Base-by-base conservation (phyloP, 768 basidiomycete genomes). In the Amanita brunnescens region DNA sequence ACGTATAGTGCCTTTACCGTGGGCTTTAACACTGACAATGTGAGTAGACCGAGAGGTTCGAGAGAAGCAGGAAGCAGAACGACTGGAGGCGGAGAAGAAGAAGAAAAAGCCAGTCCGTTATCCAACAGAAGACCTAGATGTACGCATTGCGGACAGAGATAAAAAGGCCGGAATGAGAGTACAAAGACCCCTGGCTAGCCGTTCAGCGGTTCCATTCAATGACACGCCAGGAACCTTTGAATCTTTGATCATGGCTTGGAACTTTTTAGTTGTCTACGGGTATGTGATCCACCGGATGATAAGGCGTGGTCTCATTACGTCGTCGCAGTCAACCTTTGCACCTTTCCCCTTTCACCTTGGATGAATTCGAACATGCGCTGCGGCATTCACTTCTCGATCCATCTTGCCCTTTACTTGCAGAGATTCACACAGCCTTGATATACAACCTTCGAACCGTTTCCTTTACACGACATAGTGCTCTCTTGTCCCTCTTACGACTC, bases 231-330 rank as follows among this genome's bases (percentile, higher is more conserved):
- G 72, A 9, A 69, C 76, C 10, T 95, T 96, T 55, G 94, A 97
- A 63, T 70, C 76, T 7, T 91, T 97, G 65, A 67, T 98, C 26
- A 85, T 90, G 85, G 72, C 81, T 7, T 99, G 94, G 94, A 93
- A 91, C 67, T 95, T 95, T 66, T 67, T 98, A 50, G 85, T 90
- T 48, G 85, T 92, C 47, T 94, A 94, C 66, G 91, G 93, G 96
- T 96, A 63, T 59, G 81, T 67, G 26, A 14, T 55, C 38, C 20
- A 53, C n/a, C 26, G 14, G 39, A 21, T 9, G 39, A 26, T 20
- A 12, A 21, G 34, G 42, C 5, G 24, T 35, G 39, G 37, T 26
- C 54, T 48, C 58, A 52, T 37, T 34, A 53, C 49, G 29, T 37
- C 13, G 40, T 26, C 6, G 5, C 55, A 96, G 95, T 5, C 84